Base-by-base conservation (phyloP, 1,139 yeast genomes). In the Yamadazyma atlantica region DNA sequence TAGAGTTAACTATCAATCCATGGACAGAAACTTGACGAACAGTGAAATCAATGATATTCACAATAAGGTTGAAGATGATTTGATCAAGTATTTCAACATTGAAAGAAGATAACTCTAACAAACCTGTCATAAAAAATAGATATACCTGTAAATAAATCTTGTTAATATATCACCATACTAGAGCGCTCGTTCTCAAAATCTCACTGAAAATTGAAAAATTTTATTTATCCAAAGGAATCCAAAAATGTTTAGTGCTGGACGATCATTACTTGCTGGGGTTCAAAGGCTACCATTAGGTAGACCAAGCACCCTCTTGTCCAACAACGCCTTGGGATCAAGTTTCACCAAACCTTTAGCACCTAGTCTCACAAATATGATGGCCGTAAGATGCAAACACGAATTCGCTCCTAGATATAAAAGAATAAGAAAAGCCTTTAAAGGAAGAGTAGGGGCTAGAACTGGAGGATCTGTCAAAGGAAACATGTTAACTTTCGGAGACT, bases 391-490 rank as follows among this genome's bases (percentile, higher is more conserved):
- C 54, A 82, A 82, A 53, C 96, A 89, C 61, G 96, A 88, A 58
- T 84, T 85, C 57, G 88, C 92, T 5, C 97, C 97, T 35, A 75
- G 96, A 55, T 84, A 77, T 64, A 81, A 79, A 51, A 69, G 73
- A 43, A 74, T 82, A 40, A 75, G 81, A 53, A 92, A 92, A 65
- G 88, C 90, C 33, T 90, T 88, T 64, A 94, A 92, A 60, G 99
- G 99, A 31, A 76, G 97, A 53, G 96, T 94, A 6, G 79, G 95
- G 2, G 96, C 90, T 15, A 85, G 96, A 60, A 86, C 85, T 12
- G 99, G 99, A 41, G 97, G 97, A 4, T 89, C 97, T 3, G 73
- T 78, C 41, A 89, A 86, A 58, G 99, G 98, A 16, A 85, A 92
- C 40, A 74, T 85, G 4, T 60, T 92, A 23, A 81, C 79, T 44